phyloP scores from a whole-genome alignment of 208 protist species.

The Jaenimonas drosophilae region DNA sequence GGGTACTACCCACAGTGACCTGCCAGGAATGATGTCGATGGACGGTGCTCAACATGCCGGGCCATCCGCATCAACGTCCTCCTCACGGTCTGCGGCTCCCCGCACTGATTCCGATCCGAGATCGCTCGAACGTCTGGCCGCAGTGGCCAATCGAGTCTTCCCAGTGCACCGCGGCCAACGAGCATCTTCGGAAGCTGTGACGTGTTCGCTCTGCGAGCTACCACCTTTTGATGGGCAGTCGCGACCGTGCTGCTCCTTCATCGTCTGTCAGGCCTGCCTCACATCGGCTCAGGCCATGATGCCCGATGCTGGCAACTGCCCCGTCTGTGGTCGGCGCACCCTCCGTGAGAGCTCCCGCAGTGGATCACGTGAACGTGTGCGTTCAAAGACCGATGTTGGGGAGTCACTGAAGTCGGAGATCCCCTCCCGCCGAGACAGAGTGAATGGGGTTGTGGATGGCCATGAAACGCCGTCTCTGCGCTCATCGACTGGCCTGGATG shows the following conservation, averaged over 20 bases:
- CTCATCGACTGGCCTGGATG: too few species aligned
- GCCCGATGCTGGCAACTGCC: constrained; percentile 41
- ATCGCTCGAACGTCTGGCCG: constrained; percentile 28
- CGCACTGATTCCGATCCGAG: constrained; percentile 11
- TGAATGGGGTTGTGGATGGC: too few species aligned
- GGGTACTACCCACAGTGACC: too few species aligned
- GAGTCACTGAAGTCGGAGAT: too few species aligned
- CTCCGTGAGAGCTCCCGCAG: not conserved
- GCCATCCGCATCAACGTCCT: not conserved
- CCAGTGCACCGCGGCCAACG: constrained; percentile 28
- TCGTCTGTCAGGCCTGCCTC: constrained; percentile 40
- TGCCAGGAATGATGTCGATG: constrained; percentile 23
- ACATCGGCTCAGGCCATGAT: constrained; percentile 51
- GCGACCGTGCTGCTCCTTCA: constrained; percentile 44
- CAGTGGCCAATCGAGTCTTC: constrained; percentile 41
- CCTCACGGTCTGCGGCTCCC: not conserved
- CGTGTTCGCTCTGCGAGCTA: constrained; percentile 64
- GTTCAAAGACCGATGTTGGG: too few species aligned
- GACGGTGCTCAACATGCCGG: constrained; percentile 27
- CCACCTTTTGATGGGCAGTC: constrained; percentile 20
- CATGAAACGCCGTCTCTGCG: too few species aligned
- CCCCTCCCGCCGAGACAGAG: too few species aligned
- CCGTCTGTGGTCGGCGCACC: constrained; percentile 38
- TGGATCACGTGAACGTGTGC: too few species aligned
- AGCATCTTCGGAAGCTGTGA: constrained; percentile 14